Evolutionary conservation across 179 eudicot species (phyloP).

Genomic region (Silene noctiflora): DNA sequence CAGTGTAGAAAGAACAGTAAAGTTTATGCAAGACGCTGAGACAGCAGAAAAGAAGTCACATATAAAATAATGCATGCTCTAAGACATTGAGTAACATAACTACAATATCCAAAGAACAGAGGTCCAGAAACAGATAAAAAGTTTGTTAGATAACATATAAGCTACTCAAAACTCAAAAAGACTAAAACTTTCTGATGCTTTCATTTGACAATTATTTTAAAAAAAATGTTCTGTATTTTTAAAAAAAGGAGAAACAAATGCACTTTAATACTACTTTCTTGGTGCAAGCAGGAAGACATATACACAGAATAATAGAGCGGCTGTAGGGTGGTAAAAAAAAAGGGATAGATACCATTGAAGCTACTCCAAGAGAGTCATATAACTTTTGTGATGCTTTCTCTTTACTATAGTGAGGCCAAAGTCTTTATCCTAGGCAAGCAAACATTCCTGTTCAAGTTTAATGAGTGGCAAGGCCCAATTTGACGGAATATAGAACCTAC

Average conservation of each 20-base stretch:
- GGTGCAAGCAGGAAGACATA: conserved; percentile 15
- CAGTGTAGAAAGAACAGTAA: not conserved
- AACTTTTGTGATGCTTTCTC: conserved; percentile 40
- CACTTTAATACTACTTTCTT: conserved; percentile 14
- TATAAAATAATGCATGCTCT: not conserved
- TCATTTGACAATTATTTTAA: conserved; percentile 29
- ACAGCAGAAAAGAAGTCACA: no score
- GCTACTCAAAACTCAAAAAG: conserved; percentile 34
- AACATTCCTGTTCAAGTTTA: conserved; percentile 31
- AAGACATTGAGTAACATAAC: not conserved
- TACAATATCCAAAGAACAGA: conserved; percentile 7
- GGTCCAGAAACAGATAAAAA: conserved; percentile 11
- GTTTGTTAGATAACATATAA: conserved; percentile 30
- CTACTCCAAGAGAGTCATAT: conserved; percentile 32
- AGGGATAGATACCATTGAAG: conserved; percentile 38
- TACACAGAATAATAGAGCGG: conserved; percentile 1
- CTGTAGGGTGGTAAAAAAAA: conserved; percentile 19
- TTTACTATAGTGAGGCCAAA: conserved; percentile 34
- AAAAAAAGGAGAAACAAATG: conserved; percentile 3
- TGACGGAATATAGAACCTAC: conserved; percentile 4
- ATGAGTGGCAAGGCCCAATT: conserved; percentile 30
- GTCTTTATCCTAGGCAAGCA: conserved; percentile 35
- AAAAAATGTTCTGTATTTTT: not conserved
- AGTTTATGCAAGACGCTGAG: no score
- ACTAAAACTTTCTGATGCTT: conserved; percentile 25